phyloP scores from a whole-genome alignment of 75 land plant species.

The Pseudotsuga menziesii region DNA sequence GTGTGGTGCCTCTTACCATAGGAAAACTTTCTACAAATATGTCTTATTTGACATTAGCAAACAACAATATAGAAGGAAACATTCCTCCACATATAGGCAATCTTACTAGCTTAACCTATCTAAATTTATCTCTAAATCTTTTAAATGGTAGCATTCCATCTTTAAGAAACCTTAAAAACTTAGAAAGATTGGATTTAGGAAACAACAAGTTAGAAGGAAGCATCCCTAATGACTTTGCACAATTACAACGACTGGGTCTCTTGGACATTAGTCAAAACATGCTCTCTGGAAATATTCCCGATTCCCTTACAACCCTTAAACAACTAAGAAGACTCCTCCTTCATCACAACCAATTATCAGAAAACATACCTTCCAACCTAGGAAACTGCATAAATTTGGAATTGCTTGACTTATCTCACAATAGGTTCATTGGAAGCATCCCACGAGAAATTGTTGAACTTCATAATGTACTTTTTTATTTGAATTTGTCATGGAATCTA shows the following conservation, averaged over 20 bases:
- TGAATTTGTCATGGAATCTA: conserved; percentile 22
- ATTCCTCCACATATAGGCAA: no score
- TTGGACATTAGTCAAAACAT: conserved; percentile 50
- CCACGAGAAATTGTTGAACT: conserved; percentile 21
- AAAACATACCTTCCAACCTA: conserved; percentile 18
- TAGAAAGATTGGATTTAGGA: conserved; percentile 27
- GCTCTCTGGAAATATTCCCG: conserved; percentile 15
- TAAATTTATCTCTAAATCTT: conserved; percentile 47
- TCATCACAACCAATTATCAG: conserved; percentile 25
- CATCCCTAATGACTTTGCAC: conserved; percentile 24
- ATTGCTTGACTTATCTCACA: conserved; percentile 32
- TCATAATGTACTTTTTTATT: conserved; percentile 5
- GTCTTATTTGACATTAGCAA: no score
- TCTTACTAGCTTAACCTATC: conserved; percentile 13
- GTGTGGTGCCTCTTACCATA: no score
- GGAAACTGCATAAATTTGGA: conserved; percentile 17
- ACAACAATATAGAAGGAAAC: no score
- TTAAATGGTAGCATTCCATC: conserved; percentile 18
- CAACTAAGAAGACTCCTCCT: conserved; percentile 19
- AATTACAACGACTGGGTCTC: conserved; percentile 13
- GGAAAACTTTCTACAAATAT: no score
- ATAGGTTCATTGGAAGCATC: conserved; percentile 23
- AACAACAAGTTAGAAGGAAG: conserved; percentile 18
- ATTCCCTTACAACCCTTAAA: neutral
- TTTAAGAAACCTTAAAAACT: conserved; percentile 17